phyloP scores from a whole-genome alignment of 192 early-diverging fungal genomes.

The Linnemannia schmuckeri region DNA sequence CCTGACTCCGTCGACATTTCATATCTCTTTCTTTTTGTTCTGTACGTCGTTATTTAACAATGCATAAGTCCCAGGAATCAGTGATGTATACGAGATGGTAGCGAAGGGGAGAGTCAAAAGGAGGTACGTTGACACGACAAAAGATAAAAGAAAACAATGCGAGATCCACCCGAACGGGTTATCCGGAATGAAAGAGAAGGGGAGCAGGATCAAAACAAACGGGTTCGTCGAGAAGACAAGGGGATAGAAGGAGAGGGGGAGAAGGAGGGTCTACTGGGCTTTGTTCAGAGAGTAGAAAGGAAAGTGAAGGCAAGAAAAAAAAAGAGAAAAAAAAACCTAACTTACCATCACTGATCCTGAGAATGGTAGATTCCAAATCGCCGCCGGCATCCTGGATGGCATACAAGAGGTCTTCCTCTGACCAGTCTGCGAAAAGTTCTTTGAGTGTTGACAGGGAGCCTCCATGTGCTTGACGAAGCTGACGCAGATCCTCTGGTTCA shows the following conservation, averaged over 20 bases:
- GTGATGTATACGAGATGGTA: neutral
- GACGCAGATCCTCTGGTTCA: slow-evolving; percentile 68
- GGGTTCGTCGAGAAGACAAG: neutral
- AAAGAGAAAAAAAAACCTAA: neutral
- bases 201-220: neutral
- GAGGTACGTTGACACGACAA: neutral
- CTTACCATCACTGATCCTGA: slow-evolving; percentile 83
- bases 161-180: neutral
- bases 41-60: neutral
- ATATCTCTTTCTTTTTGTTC: neutral
- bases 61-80: neutral
- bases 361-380: slow-evolving; percentile 83
- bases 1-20: neutral
- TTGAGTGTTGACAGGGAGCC: slow-evolving; percentile 66
- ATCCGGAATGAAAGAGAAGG: neutral
- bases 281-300: neutral
- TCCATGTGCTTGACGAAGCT: slow-evolving; percentile 70
- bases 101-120: neutral
- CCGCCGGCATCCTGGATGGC: slow-evolving; percentile 86
- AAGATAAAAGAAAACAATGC: neutral
- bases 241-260: no score
- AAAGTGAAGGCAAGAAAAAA: neutral
- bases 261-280: neutral
- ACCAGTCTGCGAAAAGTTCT: slow-evolving; percentile 85
- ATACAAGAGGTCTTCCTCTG: slow-evolving; percentile 86